A percentile compares a stretch with the other conserved stretches of the same genome.
phyloP scores from a whole-genome alignment of 352 stramenopile genomes.

The Phytopythium boreale region DNA sequence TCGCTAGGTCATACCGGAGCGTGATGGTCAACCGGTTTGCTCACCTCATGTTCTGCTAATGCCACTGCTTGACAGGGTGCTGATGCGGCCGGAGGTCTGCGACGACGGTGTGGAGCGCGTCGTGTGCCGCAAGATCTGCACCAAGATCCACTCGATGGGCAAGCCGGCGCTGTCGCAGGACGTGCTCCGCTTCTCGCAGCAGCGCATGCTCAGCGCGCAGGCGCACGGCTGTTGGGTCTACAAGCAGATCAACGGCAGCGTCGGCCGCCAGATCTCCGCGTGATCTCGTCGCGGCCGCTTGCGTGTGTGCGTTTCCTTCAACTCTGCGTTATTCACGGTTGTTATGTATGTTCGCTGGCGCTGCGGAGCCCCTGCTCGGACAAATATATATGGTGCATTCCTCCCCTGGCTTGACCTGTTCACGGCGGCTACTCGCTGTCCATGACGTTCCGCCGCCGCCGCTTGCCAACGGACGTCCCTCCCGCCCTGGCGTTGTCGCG shows the following conservation, averaged over 20 bases:
- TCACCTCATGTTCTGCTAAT: slow-evolving; percentile 1
- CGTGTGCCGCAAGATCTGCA: slow-evolving; percentile 14
- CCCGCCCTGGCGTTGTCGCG: slow-evolving; percentile 33
- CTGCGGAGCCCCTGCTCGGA: neutral
- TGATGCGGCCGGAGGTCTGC: slow-evolving; percentile 12
- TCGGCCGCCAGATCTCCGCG: neutral
- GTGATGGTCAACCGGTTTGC: neutral
- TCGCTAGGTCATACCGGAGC: neutral
- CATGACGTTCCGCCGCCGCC: slow-evolving; percentile 21
- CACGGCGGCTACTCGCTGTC: slow-evolving; percentile 18
- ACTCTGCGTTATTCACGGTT: no score
- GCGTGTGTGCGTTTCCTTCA: neutral
- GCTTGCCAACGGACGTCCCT: slow-evolving; percentile 18
- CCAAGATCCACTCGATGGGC: slow-evolving; percentile 11
- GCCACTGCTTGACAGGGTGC: neutral
- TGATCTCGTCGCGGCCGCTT: neutral
- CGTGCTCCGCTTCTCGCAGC: neutral
- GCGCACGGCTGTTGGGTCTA: neutral
- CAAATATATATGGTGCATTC: neutral
- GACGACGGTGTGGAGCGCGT: slow-evolving; percentile 18
- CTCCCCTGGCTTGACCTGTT: no score
- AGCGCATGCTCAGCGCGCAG: neutral
- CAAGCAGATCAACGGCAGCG: slow-evolving; percentile 4
- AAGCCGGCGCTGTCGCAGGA: neutral
- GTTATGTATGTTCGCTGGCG: neutral